Evolutionary conservation across 1,284 basidiomycete species (phyloP), one percentile per base, ranked within the genome.

Genomic region (Ustilago sp.): DNA sequence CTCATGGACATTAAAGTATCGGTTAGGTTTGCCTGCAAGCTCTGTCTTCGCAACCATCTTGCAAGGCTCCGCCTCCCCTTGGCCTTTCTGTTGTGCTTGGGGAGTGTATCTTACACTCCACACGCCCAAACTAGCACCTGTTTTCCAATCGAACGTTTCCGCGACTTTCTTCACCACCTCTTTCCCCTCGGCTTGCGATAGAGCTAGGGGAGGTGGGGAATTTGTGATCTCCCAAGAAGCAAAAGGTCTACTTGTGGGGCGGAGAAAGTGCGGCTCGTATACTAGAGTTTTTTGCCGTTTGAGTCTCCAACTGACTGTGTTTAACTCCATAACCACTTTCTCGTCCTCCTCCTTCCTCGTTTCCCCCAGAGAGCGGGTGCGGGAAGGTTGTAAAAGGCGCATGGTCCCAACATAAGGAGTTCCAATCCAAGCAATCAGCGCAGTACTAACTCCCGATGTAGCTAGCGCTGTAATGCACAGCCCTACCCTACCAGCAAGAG

Each of bases 1-100:
- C 83, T 93, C 91, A 78, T 94, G 93, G 38, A 94, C 92, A 79
- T 93, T 93, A 85, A 94, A 94, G 83, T 93, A 88, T 70, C 93
- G 91, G 58, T 72, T 66, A 9, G 77, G 77, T 48, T 73, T 68
- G 12, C 83, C 83, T 45, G 76, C 58, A 2, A 64, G 56, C 23
- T 74, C 53, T 13, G 76, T 76, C 0, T 53, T 62, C 4, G 76
- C 84, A 28, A 62, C 28, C 23, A 61, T 54, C 41, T 68, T 68
- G 31, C 57, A 69, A 28, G 23, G 23, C 23, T 31, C 90, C 87
- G 9, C 39, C 50, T 12, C 88, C n/a, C 43, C 43, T n/a, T 17
- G 35, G 2, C n/a, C 92, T 32, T 89, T 88, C 68, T 89, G 88
- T 31, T 88, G 88, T 79, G 92, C 92, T 7, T 85, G 87, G 19